Conservation (phyloP, 75 land plant species). For the Ceratopteris richardii region DNA sequence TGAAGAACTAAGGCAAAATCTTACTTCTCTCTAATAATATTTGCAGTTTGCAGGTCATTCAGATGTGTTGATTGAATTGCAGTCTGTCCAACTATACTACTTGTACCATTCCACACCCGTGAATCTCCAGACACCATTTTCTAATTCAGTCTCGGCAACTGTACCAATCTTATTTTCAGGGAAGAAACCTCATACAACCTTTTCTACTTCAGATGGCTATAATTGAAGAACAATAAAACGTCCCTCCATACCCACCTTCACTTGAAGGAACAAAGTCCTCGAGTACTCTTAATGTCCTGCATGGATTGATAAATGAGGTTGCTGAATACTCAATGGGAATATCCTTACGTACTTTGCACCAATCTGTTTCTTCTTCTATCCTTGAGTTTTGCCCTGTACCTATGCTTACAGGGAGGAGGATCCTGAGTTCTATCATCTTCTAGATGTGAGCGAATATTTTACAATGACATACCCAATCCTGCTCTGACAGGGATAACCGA, state of each 20-base stretch:
- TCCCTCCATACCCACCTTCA: conserved; percentile 35
- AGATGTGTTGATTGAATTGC: conserved; percentile 68
- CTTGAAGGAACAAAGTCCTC: conserved; percentile 61
- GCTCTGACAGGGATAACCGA: conserved; percentile 86
- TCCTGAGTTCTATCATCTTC: neutral
- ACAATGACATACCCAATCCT: conserved; percentile 61
- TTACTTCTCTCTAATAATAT: conserved; percentile 90
- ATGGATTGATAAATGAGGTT: conserved; percentile 74
- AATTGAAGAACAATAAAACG: too few species aligned
- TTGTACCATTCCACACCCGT: conserved; percentile 96
- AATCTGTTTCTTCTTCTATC: conserved; percentile 64
- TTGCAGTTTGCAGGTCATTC: conserved; percentile 54
- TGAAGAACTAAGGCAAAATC: neutral
- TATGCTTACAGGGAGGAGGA: conserved; percentile 12
- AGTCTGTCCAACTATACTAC: conserved; percentile 97
- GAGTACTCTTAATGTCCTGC: conserved; percentile 82
- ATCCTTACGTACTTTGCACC: conserved; percentile 81
- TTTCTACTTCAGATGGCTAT: too few species aligned
- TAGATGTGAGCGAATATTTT: neutral
- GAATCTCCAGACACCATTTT: conserved; percentile 50
- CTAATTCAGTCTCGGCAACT: conserved; percentile 2
- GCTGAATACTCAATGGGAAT: conserved; percentile 85
- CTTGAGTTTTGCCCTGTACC: conserved; percentile 86
- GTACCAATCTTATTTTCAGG: too few species aligned
- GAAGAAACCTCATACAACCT: too few species aligned